These are phyloP conservation scores for Solanum dulcamara DNA, from an alignment of 257 asterid genomes.

Conservation along the genomic window DNA sequence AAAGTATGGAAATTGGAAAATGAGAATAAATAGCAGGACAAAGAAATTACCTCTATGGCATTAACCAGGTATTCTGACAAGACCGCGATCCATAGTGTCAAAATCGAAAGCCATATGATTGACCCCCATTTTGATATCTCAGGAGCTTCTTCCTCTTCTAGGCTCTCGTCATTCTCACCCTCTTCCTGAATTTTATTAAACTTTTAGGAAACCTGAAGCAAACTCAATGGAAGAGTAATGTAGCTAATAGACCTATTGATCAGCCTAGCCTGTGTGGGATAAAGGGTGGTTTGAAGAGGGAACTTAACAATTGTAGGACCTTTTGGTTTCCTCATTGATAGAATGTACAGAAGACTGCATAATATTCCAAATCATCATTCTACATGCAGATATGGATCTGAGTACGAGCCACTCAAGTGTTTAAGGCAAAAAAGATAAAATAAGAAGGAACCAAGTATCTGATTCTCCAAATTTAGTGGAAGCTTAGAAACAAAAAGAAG, in stretches of 20 bases:
- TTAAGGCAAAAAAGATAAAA: neutral
- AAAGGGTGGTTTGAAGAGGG: neutral
- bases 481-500: neutral
- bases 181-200: slow-evolving; percentile 27
- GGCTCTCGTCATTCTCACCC: slow-evolving; percentile 20
- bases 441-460: neutral
- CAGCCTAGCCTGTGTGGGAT: neutral
- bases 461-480: neutral
- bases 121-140: slow-evolving; percentile 64
- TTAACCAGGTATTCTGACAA: slow-evolving; percentile 63
- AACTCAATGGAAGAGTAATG: neutral
- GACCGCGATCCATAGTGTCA: slow-evolving; percentile 54
- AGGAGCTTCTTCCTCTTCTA: slow-evolving; percentile 52
- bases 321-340: neutral
- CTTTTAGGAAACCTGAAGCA: neutral
- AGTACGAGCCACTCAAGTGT: too few species aligned
- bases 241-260: neutral
- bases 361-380: neutral
- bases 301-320: neutral
- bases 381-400: neutral
- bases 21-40: neutral
- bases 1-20: neutral
- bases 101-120: slow-evolving; percentile 46
- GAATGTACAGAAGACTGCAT: neutral
- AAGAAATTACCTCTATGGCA: slow-evolving; percentile 53